phyloP scores from a whole-genome alignment of 163 green algal species.

The Chlorella variabilis region DNA sequence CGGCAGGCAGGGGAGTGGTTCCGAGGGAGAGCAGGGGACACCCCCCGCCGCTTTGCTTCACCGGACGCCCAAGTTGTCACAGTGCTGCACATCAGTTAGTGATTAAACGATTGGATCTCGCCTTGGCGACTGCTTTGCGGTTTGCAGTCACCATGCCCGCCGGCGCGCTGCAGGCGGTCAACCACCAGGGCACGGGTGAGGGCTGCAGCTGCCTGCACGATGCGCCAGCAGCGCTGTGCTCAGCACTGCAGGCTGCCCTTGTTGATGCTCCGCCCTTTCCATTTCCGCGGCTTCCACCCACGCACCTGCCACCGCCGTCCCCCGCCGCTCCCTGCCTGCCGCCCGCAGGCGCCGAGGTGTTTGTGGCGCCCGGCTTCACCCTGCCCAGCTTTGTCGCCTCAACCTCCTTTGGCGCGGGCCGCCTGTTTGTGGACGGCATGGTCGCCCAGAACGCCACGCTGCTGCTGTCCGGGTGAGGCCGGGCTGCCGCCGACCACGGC shows the following conservation, averaged over 20 bases:
- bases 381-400: background rate
- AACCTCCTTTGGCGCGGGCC: conserved; percentile 19
- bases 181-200: conserved; percentile 35
- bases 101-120: too few species aligned
- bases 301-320: background rate
- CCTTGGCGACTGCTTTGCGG: too few species aligned
- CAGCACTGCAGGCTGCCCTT: too few species aligned
- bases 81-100: too few species aligned
- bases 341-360: conserved; percentile 24
- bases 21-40: background rate
- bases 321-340: background rate
- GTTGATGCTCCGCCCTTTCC: background rate
- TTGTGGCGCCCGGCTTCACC: conserved; percentile 23
- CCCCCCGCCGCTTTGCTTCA: background rate
- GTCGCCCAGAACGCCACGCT: background rate
- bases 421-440: conserved; percentile 29
- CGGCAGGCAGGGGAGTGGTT: too few species aligned
- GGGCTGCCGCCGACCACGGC: too few species aligned
- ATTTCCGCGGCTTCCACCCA: background rate
- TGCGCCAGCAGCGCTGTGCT: background rate
- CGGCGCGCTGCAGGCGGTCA: background rate
- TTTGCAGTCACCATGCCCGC: conserved; percentile 12
- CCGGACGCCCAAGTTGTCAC: too few species aligned
- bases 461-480: conserved; percentile 7
- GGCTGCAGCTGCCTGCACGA: background rate